These are phyloP conservation scores for Candida ovalis DNA, from an alignment of 805 yeast genomes.

Conservation along the genomic window DNA sequence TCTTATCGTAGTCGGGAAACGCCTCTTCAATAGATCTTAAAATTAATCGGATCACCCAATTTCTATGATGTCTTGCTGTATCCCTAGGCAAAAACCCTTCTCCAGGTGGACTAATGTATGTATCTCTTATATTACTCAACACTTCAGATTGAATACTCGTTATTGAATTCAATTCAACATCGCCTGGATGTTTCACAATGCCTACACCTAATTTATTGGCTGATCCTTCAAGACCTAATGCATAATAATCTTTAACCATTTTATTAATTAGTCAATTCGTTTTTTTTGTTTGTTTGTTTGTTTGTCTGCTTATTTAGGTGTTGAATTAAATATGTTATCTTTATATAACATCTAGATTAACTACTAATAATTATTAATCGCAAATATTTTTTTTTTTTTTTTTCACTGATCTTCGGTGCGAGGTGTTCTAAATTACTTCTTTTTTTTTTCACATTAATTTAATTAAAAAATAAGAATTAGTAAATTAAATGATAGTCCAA, in stretches of 20 bases:
- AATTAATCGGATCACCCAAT: slow-evolving; percentile 84
- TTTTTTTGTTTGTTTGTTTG: neutral
- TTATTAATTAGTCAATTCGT: slow-evolving; percentile 36
- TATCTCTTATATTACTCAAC: slow-evolving; percentile 87
- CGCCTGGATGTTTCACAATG: slow-evolving; percentile 58
- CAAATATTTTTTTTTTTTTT: too few species aligned
- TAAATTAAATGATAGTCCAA: too few species aligned
- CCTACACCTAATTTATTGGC: slow-evolving; percentile 98
- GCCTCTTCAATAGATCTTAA: neutral
- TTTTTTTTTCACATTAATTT: too few species aligned
- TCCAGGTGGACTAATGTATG: slow-evolving; percentile 95
- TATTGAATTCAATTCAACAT: slow-evolving; percentile 31
- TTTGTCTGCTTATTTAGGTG: neutral
- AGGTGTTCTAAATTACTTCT: too few species aligned
- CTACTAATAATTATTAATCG: too few species aligned
- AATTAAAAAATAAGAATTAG: too few species aligned
- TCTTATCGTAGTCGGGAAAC: neutral
- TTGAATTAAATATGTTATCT: too few species aligned
- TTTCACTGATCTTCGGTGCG: too few species aligned
- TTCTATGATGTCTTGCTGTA: slow-evolving; percentile 93
- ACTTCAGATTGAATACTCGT: slow-evolving; percentile 65
- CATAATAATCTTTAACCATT: slow-evolving; percentile 47
- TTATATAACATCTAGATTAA: too few species aligned
- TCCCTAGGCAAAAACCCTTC: slow-evolving; percentile 97
- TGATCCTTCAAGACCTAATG: slow-evolving; percentile 93